Evolutionary conservation across 257 asterid genomes (phyloP).

Genomic region (Plantago elongata): DNA sequence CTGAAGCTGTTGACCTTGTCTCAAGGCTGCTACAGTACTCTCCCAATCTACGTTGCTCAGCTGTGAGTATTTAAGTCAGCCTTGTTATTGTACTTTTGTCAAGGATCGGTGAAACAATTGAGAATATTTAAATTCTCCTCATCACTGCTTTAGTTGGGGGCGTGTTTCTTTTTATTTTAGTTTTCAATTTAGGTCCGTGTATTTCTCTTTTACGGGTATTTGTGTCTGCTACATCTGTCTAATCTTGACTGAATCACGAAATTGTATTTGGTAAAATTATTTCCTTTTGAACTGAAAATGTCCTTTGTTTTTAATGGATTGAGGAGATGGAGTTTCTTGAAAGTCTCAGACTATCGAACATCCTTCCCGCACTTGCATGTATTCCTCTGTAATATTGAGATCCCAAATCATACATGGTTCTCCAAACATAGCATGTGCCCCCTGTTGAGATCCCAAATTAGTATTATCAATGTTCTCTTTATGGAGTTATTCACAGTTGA

Average conservation of each 20-base stretch:
- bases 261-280: neutral
- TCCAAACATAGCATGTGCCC: too few species aligned
- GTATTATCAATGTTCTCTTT: too few species aligned
- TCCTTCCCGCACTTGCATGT: too few species aligned
- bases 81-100: neutral
- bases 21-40: slow-evolving; percentile 82
- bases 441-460: too few species aligned
- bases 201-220: neutral
- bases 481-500: neutral
- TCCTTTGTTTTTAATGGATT: too few species aligned
- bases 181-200: neutral
- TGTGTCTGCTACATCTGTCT: neutral
- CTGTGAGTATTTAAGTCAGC: slow-evolving; percentile 46
- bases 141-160: neutral
- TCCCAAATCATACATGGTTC: too few species aligned
- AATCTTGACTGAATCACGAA: neutral
- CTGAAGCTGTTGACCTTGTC: slow-evolving; percentile 79
- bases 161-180: neutral
- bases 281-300: too few species aligned
- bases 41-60: slow-evolving; percentile 67
- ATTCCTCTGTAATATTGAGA: too few species aligned
- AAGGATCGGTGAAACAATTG: neutral
- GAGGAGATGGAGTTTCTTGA: too few species aligned
- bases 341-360: too few species aligned
- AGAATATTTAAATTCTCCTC: too few species aligned